Evolutionary conservation across 140 eudicot species (phyloP).

Genomic region (Flaveria floridana): DNA sequence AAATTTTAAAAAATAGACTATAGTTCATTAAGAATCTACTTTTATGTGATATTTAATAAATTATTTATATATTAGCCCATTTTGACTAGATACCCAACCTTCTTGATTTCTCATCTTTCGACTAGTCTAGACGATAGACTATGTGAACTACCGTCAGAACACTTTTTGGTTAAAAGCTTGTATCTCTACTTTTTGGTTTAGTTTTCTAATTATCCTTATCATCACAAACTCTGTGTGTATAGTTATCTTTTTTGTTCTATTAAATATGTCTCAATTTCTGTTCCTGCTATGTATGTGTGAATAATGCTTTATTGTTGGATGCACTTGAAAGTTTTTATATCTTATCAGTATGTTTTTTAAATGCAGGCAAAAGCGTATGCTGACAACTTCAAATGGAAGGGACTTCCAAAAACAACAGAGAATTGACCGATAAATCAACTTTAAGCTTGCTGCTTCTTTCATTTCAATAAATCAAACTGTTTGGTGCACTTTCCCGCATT

Average conservation of each 20-base stretch:
- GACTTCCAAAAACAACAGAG: constrained; percentile 44
- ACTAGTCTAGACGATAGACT: background rate
- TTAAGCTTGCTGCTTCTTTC: constrained; percentile 5
- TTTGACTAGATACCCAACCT: background rate
- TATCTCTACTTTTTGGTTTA: background rate
- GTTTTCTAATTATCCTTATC: background rate
- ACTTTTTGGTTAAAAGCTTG: background rate
- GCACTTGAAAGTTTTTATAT: background rate
- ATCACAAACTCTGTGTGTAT: background rate
- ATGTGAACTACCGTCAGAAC: background rate
- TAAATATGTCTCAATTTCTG: background rate
- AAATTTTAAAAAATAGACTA: background rate
- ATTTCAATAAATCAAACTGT: constrained; percentile 30
- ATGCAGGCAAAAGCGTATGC: constrained; percentile 62
- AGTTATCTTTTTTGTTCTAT: background rate
- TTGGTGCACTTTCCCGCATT: constrained; percentile 18
- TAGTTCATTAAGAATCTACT: too few relatives aligned
- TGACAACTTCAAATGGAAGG: constrained; percentile 76
- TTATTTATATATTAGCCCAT: background rate
- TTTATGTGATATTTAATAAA: background rate
- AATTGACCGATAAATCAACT: constrained; percentile 15
- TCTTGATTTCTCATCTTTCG: background rate
- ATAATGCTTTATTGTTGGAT: background rate
- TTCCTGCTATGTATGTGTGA: background rate
- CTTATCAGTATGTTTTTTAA: constrained; percentile 1